phyloP scores from a whole-genome alignment of 2,329 filamentous ascomycete species.

The Colletotrichum liaoningense region DNA sequence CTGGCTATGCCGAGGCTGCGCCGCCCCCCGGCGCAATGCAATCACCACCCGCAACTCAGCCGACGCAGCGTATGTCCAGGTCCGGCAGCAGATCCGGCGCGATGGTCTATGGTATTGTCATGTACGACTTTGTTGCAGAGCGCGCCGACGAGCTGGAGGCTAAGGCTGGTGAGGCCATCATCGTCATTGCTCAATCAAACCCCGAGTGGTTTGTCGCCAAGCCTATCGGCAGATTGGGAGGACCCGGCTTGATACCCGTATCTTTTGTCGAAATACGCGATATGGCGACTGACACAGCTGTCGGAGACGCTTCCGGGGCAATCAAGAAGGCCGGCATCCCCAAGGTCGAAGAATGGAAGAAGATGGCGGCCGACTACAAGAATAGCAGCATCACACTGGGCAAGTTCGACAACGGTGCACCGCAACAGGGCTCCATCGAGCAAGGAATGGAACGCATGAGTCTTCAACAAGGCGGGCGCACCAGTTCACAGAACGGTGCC shows the following conservation, averaged over 20 bases:
- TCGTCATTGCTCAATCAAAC: constrained; percentile 98
- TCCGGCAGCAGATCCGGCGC: constrained; percentile 69
- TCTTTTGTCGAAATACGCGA: constrained; percentile 97
- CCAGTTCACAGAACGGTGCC: constrained; percentile 60
- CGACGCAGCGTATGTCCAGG: constrained; percentile 60
- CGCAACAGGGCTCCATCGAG: constrained; percentile 64
- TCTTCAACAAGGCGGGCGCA: constrained; percentile 67
- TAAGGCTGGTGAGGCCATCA: constrained; percentile 94
- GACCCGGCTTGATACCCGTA: constrained; percentile 93
- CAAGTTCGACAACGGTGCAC: constrained; percentile 77
- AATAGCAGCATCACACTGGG: constrained; percentile 98
- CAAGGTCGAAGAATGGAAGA: constrained; percentile 98
- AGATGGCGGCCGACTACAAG: constrained; percentile 99
- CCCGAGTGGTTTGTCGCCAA: constrained; percentile 99
- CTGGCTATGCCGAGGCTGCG: constrained; percentile 79
- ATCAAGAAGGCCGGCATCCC: constrained; percentile 91
- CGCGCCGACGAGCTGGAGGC: constrained; percentile 96
- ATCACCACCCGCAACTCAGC: constrained; percentile 41
- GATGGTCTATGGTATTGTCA: constrained; percentile 96
- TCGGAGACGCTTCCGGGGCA: constrained; percentile 84
- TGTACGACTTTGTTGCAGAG: constrained; percentile 97
- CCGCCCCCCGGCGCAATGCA: constrained; percentile 25
- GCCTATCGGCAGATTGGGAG: constrained; percentile 96
- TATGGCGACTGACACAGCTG: constrained; percentile 87
- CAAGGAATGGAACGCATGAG: constrained; percentile 85